Conservation (phyloP, 2,329 filamentous ascomycete species). For the Lasiodiplodia sp. region DNA sequence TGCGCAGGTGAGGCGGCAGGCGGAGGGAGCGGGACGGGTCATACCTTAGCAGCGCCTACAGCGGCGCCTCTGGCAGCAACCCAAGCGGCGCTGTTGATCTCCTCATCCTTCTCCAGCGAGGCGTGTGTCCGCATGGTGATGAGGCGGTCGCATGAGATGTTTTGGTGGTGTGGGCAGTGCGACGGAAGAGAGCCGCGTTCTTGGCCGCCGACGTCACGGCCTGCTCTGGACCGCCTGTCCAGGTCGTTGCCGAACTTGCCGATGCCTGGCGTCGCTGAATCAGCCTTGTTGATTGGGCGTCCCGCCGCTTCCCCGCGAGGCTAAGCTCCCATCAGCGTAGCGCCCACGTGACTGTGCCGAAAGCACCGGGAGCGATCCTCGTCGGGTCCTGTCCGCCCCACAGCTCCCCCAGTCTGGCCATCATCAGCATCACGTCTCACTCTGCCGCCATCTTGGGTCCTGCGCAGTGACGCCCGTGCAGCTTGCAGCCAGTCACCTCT, state of each 20-base stretch:
- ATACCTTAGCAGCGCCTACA: conserved; percentile 68
- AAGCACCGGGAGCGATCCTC: not conserved
- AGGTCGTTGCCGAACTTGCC: conserved; percentile 14
- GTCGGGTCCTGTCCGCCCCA: not conserved
- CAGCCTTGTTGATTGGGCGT: too few species aligned
- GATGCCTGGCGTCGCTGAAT: not conserved
- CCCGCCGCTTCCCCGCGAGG: too few species aligned
- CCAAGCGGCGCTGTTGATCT: conserved; percentile 74
- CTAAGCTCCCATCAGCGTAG: too few species aligned
- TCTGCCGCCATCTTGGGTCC: not conserved
- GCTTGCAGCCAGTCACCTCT: not conserved
- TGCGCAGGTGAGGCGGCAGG: not conserved
- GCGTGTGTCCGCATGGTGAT: conserved; percentile 60
- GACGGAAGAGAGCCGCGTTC: not conserved
- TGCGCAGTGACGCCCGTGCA: not conserved
- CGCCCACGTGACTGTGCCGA: too few species aligned
- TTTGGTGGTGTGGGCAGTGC: not conserved
- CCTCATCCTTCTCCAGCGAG: conserved; percentile 65
- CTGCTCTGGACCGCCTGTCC: not conserved
- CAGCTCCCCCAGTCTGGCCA: not conserved
- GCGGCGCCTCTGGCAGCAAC: conserved; percentile 73
- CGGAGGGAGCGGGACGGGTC: not conserved
- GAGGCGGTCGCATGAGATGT: not conserved
- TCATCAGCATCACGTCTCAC: not conserved
- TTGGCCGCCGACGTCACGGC: conserved; percentile 15